phyloP scores from a whole-genome alignment of 2,329 filamentous ascomycete species.

The Fusarium agapanthi region DNA sequence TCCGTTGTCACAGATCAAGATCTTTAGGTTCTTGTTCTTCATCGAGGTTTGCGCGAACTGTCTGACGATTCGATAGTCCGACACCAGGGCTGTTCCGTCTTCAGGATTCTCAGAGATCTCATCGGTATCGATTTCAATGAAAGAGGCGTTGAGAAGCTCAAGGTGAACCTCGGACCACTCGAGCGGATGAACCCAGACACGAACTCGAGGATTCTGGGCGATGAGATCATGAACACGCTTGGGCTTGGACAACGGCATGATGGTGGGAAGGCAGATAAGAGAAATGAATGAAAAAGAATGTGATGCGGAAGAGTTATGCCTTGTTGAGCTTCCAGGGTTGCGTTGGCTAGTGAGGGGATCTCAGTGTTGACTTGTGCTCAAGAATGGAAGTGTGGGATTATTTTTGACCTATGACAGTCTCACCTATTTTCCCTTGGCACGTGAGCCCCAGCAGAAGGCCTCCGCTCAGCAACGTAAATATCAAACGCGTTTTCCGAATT shows the following conservation, averaged over 20 bases:
- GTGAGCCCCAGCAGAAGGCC: slow-evolving; percentile 5
- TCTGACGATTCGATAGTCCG: slow-evolving; percentile 28
- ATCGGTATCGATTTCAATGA: background rate
- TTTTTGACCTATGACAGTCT: slow-evolving; percentile 2
- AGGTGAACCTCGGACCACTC: slow-evolving; percentile 37
- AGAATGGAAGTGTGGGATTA: background rate
- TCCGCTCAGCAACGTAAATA: background rate
- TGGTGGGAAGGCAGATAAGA: background rate
- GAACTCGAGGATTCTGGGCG: slow-evolving; percentile 38
- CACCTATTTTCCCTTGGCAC: slow-evolving; percentile 3
- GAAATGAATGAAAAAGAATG: background rate
- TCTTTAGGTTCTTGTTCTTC: slow-evolving; percentile 35
- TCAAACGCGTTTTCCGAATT: background rate
- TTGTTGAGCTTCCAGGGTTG: background rate
- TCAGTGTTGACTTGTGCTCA: background rate
- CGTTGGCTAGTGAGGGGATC: background rate
- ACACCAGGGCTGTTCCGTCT: background rate
- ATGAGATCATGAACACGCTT: slow-evolving; percentile 31
- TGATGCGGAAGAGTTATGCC: background rate
- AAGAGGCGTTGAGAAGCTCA: slow-evolving; percentile 25
- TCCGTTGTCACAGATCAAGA: slow-evolving; percentile 29
- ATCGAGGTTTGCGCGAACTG: slow-evolving; percentile 31
- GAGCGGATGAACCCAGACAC: slow-evolving; percentile 36
- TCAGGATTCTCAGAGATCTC: background rate
- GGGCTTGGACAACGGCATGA: slow-evolving; percentile 8